These are phyloP conservation scores for Seminavis robusta DNA, from an alignment of 108 stramenopile genomes.

Conservation along the genomic window DNA sequence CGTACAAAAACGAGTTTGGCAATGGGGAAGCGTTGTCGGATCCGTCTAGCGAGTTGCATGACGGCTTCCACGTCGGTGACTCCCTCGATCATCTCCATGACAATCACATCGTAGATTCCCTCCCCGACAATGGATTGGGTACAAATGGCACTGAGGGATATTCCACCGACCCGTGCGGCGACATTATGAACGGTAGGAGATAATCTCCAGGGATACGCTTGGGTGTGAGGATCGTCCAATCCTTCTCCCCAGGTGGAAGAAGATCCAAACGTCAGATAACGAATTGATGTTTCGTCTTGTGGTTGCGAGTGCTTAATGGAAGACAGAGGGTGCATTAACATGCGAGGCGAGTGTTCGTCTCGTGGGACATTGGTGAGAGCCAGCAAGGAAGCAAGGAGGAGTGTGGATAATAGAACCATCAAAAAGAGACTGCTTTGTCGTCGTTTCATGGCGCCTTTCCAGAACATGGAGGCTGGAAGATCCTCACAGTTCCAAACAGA, in stretches of 20 bases:
- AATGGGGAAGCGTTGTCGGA: slow-evolving; percentile 35
- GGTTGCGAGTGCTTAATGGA: too few relatives aligned
- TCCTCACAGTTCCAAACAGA: too few relatives aligned
- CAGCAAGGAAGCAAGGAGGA: too few relatives aligned
- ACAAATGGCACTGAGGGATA: slow-evolving; percentile 27
- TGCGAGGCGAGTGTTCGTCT: too few relatives aligned
- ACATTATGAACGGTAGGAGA: slow-evolving; percentile 12
- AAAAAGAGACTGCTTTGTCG: too few relatives aligned
- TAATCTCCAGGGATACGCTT: slow-evolving; percentile 21
- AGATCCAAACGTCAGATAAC: slow-evolving; percentile 22
- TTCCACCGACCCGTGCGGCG: slow-evolving; percentile 8
- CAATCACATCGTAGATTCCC: slow-evolving; percentile 30
- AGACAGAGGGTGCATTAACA: too few relatives aligned
- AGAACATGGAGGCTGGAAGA: too few relatives aligned
- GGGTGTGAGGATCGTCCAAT: slow-evolving; percentile 9
- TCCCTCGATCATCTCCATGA: slow-evolving; percentile 21
- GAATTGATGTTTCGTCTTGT: too few relatives aligned
- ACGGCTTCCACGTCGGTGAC: not conserved
- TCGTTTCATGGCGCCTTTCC: too few relatives aligned
- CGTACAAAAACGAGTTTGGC: slow-evolving; percentile 27
- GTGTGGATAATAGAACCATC: too few relatives aligned
- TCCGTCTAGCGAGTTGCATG: slow-evolving; percentile 14
- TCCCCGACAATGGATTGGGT: slow-evolving; percentile 40
- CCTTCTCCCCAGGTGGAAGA: slow-evolving; percentile 32
- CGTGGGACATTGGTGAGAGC: too few relatives aligned